phyloP scores from a whole-genome alignment of 1,139 yeast species.

The Hanseniaspora sp. region DNA sequence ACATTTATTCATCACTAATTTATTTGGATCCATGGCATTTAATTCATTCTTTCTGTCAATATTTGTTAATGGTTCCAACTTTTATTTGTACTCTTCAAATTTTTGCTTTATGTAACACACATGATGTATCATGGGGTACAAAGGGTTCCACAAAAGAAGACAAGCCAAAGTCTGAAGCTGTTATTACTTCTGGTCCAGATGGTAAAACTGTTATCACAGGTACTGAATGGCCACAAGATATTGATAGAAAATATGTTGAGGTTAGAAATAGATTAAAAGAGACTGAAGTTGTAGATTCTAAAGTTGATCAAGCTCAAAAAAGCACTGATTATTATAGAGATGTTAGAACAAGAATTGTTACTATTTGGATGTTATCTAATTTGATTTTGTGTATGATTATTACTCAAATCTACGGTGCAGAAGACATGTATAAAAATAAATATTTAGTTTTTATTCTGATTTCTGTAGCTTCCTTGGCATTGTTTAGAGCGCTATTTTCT shows the following conservation, averaged over 20 bases:
- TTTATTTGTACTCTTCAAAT: conserved; percentile 84
- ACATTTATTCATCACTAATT: conserved; percentile 62
- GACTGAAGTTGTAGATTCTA: conserved; percentile 35
- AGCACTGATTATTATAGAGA: conserved; percentile 90
- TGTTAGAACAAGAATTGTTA: conserved; percentile 86
- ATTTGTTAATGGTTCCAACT: conserved; percentile 79
- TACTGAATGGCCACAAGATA: conserved; percentile 81
- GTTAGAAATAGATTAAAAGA: conserved; percentile 72
- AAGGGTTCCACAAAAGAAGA: conserved; percentile 77
- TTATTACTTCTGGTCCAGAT: conserved; percentile 41
- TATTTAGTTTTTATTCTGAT: conserved; percentile 77
- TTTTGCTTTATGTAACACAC: conserved; percentile 90
- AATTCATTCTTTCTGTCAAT: conserved; percentile 70
- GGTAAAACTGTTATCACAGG: conserved; percentile 52
- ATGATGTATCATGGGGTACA: conserved; percentile 96
- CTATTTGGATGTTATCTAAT: conserved; percentile 78
- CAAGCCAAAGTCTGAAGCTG: conserved; percentile 56
- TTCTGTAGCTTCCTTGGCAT: conserved; percentile 77
- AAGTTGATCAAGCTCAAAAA: conserved; percentile 33
- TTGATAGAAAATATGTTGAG: conserved; percentile 46
- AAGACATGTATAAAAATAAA: conserved; percentile 52
- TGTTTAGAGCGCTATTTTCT: conserved; percentile 72
- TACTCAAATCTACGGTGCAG: conserved; percentile 65
- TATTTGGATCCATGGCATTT: conserved; percentile 95
- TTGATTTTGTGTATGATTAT: conserved; percentile 73